Base-by-base conservation (phyloP, 805 yeast genomes). In the Diddensiella transvaalensis region DNA sequence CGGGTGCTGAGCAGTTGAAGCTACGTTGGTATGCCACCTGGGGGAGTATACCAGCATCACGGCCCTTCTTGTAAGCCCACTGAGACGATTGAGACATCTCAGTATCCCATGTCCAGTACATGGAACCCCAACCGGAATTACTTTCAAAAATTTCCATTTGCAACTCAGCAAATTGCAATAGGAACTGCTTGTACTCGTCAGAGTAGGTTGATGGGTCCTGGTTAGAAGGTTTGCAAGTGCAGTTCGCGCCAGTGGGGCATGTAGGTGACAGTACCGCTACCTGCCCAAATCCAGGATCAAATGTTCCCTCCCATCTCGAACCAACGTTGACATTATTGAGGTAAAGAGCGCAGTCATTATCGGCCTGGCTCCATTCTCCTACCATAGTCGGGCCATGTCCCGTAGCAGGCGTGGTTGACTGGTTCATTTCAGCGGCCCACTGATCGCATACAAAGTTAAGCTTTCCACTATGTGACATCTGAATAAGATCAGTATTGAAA, bases 41-140 rank as follows among this genome's bases (percentile, higher is more conserved):
- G n/a, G 68, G 67, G 40, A 63, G 41, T n/a, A 60, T 57, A 2
- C 65, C 65, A 3, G 60, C 60, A 18, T 46, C 55, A 18, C 51
- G 23, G 22, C 62, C 65, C 42, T 61, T 56, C 45, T 62, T 60
- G 40, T 63, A 64, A 22, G 63, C 55, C 69, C 69, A 65, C 40
- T 65, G 69, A 13, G 62, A 48, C 6, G 65, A 47, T 8, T 46
- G 51, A 8, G 48, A 54, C 5, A 60, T 54, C 68, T 88, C 95
- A 32, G 90, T 83, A 69, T 86, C 86, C 86, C 89, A 88, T 61
- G 85, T 81, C 96, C 96, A 87, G 71, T 85, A 85, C 53, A 85
- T 75, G 46, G 58, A 64, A 11, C 68, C 68, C 95, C 95, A 87
- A 35, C 95, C 95, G 32, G 77, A 78, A 52, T 79, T 75, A 58